These are phyloP conservation scores for Aureobasidium sp. DNA, from an alignment of 2,329 filamentous ascomycete species.

Conservation along the genomic window DNA sequence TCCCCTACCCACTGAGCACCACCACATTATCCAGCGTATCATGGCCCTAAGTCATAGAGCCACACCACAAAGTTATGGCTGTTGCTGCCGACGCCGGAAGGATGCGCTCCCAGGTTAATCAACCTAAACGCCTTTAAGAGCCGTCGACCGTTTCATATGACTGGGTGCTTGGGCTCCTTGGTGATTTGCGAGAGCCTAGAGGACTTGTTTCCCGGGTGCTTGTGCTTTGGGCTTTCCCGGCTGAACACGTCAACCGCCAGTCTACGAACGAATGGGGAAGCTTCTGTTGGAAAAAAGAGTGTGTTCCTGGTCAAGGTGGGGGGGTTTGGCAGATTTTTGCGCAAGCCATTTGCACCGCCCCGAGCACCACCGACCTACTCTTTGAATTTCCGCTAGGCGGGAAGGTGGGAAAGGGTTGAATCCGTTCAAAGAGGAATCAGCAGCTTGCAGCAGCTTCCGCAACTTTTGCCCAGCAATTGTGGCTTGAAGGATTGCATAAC, in stretches of 20 bases:
- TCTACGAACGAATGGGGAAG: neutral
- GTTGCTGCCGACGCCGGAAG: neutral
- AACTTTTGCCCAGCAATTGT: neutral
- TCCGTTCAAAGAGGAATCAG: neutral
- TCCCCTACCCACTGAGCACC: neutral
- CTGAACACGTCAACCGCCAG: neutral
- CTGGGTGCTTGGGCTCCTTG: neutral
- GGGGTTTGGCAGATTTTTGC: neutral
- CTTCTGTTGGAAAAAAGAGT: neutral
- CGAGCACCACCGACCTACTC: neutral
- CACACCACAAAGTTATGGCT: neutral
- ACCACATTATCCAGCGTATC: neutral
- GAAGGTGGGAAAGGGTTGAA: neutral
- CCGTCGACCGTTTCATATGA: conserved; percentile 1
- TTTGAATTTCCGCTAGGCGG: neutral
- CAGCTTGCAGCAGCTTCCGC: neutral
- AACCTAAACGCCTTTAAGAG: neutral
- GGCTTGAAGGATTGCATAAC: neutral
- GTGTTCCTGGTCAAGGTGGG: neutral
- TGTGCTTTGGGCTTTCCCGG: neutral
- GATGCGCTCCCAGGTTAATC: neutral
- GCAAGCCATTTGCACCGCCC: neutral
- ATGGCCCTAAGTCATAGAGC: neutral
- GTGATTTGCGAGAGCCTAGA: neutral
- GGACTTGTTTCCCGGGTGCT: too few relatives aligned